Evolutionary conservation across 148 eudicot genomes (phyloP), one percentile per base, ranked within the genome.

Genomic region (Fagopyrum tataricum): DNA sequence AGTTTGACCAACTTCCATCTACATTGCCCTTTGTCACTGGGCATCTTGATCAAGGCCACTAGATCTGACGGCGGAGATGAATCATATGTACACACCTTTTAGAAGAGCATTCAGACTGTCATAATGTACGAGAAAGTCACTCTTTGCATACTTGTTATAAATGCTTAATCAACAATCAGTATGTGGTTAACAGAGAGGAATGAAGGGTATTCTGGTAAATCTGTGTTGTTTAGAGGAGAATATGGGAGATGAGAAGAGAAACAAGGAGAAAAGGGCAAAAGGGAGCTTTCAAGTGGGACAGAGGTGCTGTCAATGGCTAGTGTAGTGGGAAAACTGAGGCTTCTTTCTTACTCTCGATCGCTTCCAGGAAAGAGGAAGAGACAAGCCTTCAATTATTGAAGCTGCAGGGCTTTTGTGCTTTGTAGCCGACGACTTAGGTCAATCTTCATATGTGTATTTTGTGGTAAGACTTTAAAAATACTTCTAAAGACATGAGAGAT

Each of bases 241-340:
- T 23, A 23, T 31, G 72, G 49, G 49, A 46, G 39, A 47, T 20
- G 13, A 48, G 66, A 59, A 39, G 52, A 67, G 61, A 66, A 66
- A 75, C 59, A 48, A 66, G 44, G 12, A 67, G 71, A 18, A 66
- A n/a, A 75, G 37, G 44, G 59, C 31, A 67, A 67, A 69, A 40
- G 11, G 66, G 66, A 39, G 66, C 26, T 59, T 59, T 59, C 66
- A 52, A 17, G 58, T 52, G 6, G 58, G 58, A 52, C 58, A 23
- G 8, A 3, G 26, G 66, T 39, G 66, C 39, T 59, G 66, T 59
- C 39, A 11, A 59, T 15, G 39, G 39, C 15, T 59, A 59, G 24
- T 23, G 12, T 31, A 31, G 66, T 11, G n/a, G 5, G 15, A 49
- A 49, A 49, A 49, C 55, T 13, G 14, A 14, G 55, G 55, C 20